Evolutionary conservation across 1,139 yeast genomes (phyloP).

Genomic region (Chernovozyma sophiae-reginae): DNA sequence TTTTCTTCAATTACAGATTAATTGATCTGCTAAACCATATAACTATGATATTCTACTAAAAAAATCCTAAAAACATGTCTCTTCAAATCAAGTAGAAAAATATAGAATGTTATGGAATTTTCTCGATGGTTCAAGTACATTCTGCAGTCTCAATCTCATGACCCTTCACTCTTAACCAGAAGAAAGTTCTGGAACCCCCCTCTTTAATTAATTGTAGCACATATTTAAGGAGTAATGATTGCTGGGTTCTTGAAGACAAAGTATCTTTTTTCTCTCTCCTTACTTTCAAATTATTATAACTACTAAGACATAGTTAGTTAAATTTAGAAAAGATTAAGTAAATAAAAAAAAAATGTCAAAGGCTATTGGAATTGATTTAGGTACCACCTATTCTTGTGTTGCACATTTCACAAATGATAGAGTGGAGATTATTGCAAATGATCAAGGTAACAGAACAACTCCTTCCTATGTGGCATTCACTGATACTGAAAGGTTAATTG

Average conservation of each 20-base stretch:
- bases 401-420: constrained; percentile 69
- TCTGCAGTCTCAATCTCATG: constrained; percentile 1
- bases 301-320: neutral
- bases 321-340: no score
- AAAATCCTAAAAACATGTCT: no score
- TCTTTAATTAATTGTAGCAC: constrained; percentile 1
- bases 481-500: constrained; percentile 52
- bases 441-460: constrained; percentile 15
- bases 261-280: neutral
- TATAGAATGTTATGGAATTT: neutral
- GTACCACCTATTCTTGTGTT: constrained; percentile 78
- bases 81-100: no score
- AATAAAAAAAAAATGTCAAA: constrained; percentile 41
- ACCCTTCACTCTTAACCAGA: neutral
- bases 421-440: constrained; percentile 66
- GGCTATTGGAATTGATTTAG: constrained; percentile 79
- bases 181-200: constrained; percentile 5
- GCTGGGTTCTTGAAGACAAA: neutral
- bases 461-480: constrained; percentile 30
- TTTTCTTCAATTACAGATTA: no score
- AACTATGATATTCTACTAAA: no score
- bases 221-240: neutral
- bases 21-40: no score
- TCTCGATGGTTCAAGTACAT: neutral
- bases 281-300: neutral